Base-by-base conservation (phyloP, 1,284 basidiomycete genomes). In the Xerocomus cyaneibrunnescens region DNA sequence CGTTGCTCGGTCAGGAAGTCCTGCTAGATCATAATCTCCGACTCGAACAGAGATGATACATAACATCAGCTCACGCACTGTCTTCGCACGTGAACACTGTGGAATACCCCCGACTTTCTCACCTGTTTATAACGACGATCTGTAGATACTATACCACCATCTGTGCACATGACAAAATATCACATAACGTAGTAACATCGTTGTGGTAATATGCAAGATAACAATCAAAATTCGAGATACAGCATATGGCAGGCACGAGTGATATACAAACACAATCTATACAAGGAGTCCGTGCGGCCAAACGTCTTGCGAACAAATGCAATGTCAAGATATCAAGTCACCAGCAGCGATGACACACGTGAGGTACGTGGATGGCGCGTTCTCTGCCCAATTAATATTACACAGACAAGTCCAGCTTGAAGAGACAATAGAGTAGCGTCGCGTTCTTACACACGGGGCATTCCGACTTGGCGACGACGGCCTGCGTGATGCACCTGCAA, bases 401-500 rank as follows among this genome's bases (percentile, higher is more conserved):
- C 9, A 22, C 51, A 1, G 59, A 57, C 37, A 67, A 41, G 43
- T 70, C 61, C 23, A 67, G 23, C 50, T 51, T 69, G 56, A 67
- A 67, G 25, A 81, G 66, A 57, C 79, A 80, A 57, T 82, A 81
- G 19, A 80, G 57, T 41, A 81, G 52, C 5, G 74, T 77, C 1
- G 78, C 75, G 13, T 70, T 72, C 53, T 67, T 62, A 56, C 79
- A 81, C 0, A 75, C 70, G 0, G 79, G 79, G 52, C 80, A 81
- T 8, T 71, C 67, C 6, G 75, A 71, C 10, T 67, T 73, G 42
- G 72, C 66, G 16, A 79, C 70, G 3, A 80, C 64, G 7, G 71
- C 72, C 25, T 73, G 68, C 0, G 74, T 74, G 49, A 82, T 81
- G 47, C 80, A 81, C 48, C 79, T 81, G 41, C 16, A 16, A 12